phyloP scores from a whole-genome alignment of 495 filamentous ascomycete species.

The Penicillium tannophilum region DNA sequence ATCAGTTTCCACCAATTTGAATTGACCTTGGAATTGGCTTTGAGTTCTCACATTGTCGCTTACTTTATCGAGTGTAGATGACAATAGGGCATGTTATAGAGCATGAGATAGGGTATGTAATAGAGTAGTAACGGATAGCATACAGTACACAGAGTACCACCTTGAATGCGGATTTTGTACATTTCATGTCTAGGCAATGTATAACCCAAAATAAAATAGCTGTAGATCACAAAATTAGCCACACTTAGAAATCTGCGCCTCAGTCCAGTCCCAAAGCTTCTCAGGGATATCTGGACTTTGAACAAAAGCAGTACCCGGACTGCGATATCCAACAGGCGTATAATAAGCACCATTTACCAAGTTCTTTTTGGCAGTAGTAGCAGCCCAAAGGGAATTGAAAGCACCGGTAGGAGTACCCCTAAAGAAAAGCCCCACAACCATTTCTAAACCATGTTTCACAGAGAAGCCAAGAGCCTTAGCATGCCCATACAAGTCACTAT shows the following conservation, averaged over 20 bases:
- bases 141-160: too few relatives aligned
- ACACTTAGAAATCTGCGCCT: constrained; percentile 46
- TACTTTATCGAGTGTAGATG: too few relatives aligned
- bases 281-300: constrained; percentile 50
- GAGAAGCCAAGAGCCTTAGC: constrained; percentile 28
- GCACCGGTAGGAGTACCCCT: constrained; percentile 49
- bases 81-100: too few relatives aligned
- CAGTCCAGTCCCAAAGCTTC: constrained; percentile 66
- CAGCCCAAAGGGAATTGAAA: constrained; percentile 64
- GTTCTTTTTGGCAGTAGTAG: constrained; percentile 29
- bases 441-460: constrained; percentile 26
- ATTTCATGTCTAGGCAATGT: too few relatives aligned
- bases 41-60: too few relatives aligned
- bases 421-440: constrained; percentile 26
- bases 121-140: too few relatives aligned
- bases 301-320: constrained; percentile 37
- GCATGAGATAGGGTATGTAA: too few relatives aligned
- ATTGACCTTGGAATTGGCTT: too few relatives aligned
- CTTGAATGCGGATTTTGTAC: too few relatives aligned
- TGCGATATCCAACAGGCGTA: constrained; percentile 52
- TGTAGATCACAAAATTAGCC: constrained; percentile 3
- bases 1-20: too few relatives aligned
- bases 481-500: constrained; percentile 53
- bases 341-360: constrained; percentile 59
- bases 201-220: not conserved